Conservation (phyloP, 805 yeast genomes). For the baker's yeast (Saccharomyces cerevisiae) region DNA sequence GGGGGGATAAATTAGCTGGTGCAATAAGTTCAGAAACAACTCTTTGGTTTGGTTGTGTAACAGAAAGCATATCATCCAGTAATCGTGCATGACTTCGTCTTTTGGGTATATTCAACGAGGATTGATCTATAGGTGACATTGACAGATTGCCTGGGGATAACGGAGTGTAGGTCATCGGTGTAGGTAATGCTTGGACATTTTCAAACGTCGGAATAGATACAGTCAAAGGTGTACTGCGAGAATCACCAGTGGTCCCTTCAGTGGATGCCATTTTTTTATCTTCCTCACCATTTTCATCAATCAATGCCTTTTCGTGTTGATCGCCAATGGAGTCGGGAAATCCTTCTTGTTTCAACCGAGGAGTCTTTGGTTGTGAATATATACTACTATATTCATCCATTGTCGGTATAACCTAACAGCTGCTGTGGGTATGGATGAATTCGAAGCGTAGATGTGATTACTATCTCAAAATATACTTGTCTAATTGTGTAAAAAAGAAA, state of each 20-base stretch:
- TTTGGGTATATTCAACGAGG: slow-evolving; percentile 11
- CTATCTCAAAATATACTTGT: not conserved
- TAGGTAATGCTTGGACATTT: slow-evolving; percentile 22
- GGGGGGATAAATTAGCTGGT: slow-evolving; percentile 11
- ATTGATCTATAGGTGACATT: slow-evolving; percentile 14
- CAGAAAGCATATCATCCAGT: not conserved
- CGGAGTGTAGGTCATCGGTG: slow-evolving; percentile 28
- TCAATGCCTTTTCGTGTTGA: not conserved
- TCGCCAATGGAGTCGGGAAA: not conserved
- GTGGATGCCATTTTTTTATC: not conserved
- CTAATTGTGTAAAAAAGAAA: not conserved
- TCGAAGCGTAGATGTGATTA: not conserved
- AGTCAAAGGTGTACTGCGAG: slow-evolving; percentile 15
- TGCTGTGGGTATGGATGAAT: not conserved
- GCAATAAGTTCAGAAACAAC: slow-evolving; percentile 23
- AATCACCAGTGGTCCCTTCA: not conserved
- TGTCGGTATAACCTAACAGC: not conserved
- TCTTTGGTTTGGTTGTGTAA: slow-evolving; percentile 10
- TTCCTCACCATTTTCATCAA: not conserved
- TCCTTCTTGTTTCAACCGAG: not conserved
- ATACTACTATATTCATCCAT: not conserved
- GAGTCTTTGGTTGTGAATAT: not conserved
- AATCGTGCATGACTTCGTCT: slow-evolving; percentile 5
- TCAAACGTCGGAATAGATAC: slow-evolving; percentile 18
- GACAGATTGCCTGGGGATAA: slow-evolving; percentile 10